These are phyloP conservation scores for Colletotrichum neosansevieriae DNA, from an alignment of 2,329 filamentous ascomycete species.

Conservation along the genomic window DNA sequence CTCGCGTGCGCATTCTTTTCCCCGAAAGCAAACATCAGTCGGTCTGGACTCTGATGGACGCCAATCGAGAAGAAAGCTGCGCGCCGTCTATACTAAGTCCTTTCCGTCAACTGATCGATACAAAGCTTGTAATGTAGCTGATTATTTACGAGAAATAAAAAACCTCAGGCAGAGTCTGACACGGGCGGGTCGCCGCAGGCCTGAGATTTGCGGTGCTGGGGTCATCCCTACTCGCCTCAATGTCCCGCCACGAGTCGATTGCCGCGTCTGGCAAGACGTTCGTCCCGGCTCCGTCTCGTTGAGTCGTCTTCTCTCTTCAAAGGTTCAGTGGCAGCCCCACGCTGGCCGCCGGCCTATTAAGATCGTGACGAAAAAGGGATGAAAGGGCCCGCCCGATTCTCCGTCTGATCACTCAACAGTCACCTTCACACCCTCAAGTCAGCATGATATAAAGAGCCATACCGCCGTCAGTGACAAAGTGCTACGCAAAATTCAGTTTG, in stretches of 20 bases:
- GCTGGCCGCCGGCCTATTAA: background rate
- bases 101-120: background rate
- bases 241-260: slow-evolving; percentile 18
- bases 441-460: background rate
- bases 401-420: background rate
- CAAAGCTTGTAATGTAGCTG: too few relatives aligned
- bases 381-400: slow-evolving; percentile 2
- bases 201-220: background rate
- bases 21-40: slow-evolving; percentile 1
- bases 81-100: background rate
- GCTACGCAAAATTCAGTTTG: background rate
- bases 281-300: slow-evolving; percentile 14
- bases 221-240: slow-evolving; percentile 23
- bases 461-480: background rate
- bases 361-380: background rate
- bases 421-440: background rate
- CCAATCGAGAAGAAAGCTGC: background rate
- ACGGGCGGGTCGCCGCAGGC: background rate
- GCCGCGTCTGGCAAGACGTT: slow-evolving; percentile 33
- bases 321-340: slow-evolving; percentile 6
- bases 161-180: background rate
- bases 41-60: background rate
- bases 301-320: background rate
- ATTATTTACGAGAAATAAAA: background rate
- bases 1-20: background rate